Conservation (phyloP, 179 eudicot species). For the Heliamphora pulchella region DNA sequence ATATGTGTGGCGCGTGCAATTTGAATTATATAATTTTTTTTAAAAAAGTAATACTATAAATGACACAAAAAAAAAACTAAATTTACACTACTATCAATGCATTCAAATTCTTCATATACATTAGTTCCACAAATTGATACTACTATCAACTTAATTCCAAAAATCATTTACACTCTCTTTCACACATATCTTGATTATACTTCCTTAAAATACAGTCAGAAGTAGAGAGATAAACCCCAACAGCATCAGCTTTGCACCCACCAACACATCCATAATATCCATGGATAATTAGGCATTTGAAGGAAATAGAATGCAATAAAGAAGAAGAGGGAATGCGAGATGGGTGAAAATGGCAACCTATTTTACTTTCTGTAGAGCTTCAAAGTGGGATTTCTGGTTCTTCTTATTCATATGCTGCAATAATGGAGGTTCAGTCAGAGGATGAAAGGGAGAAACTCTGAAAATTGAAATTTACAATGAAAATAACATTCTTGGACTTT, state of each 20-base stretch:
- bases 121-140: no score
- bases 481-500: background rate
- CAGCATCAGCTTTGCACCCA: conserved; percentile 77
- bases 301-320: background rate
- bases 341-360: conserved; percentile 38
- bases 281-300: background rate
- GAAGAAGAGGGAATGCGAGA: background rate
- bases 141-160: no score
- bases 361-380: conserved; percentile 72
- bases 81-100: no score
- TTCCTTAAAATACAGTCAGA: conserved; percentile 66
- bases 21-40: no score
- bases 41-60: no score
- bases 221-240: conserved; percentile 84
- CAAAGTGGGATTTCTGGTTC: conserved; percentile 57
- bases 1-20: no score
- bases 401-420: conserved; percentile 57
- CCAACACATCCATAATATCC: conserved; percentile 6
- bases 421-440: background rate
- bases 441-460: background rate
- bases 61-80: no score
- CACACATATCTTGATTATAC: conserved; percentile 60
- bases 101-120: no score
- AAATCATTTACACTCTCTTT: conserved; percentile 17
- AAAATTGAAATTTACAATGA: background rate